phyloP scores from a whole-genome alignment of 352 stramenopile species.

The Globisporangium paddicum region DNA sequence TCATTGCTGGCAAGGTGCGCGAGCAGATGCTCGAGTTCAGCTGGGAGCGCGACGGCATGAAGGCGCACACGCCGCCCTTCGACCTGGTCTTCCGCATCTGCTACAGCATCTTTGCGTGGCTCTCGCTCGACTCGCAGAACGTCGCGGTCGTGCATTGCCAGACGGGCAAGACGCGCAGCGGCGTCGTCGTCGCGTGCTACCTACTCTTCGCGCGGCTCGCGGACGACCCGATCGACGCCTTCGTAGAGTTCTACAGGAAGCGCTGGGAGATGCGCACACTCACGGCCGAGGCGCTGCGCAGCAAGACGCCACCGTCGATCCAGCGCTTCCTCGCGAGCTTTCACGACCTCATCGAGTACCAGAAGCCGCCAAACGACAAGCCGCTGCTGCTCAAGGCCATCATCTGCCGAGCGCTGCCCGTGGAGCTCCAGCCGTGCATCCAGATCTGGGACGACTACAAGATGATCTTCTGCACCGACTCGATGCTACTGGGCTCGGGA shows the following conservation, averaged over 20 bases:
- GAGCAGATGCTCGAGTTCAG: constrained; percentile 84
- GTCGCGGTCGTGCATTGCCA: constrained; percentile 87
- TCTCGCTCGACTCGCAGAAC: constrained; percentile 75
- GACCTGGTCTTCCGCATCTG: constrained; percentile 90
- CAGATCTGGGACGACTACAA: constrained; percentile 84
- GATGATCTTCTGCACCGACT: constrained; percentile 59
- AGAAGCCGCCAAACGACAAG: constrained; percentile 51
- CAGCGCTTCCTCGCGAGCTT: constrained; percentile 71
- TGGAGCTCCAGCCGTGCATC: constrained; percentile 71
- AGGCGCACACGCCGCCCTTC: constrained; percentile 73
- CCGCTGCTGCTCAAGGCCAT: constrained; percentile 75
- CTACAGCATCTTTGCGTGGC: constrained; percentile 91
- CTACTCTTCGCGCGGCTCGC: constrained; percentile 82
- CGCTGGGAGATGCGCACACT: constrained; percentile 73
- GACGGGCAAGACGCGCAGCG: constrained; percentile 92
- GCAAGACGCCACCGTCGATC: constrained; percentile 75
- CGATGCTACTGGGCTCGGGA: no score
- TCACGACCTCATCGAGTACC: constrained; percentile 44
- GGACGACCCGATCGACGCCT: constrained; percentile 76
- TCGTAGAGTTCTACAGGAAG: constrained; percentile 89
- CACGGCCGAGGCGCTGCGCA: constrained; percentile 46
- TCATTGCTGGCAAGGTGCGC: constrained; percentile 49
- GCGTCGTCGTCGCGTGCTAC: constrained; percentile 92
- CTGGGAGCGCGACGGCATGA: constrained; percentile 79
- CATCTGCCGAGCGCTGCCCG: constrained; percentile 62